Evolutionary conservation across 2,329 filamentous ascomycete species (phyloP).

Genomic region (Immersiporthe knoxdaviesiana): DNA sequence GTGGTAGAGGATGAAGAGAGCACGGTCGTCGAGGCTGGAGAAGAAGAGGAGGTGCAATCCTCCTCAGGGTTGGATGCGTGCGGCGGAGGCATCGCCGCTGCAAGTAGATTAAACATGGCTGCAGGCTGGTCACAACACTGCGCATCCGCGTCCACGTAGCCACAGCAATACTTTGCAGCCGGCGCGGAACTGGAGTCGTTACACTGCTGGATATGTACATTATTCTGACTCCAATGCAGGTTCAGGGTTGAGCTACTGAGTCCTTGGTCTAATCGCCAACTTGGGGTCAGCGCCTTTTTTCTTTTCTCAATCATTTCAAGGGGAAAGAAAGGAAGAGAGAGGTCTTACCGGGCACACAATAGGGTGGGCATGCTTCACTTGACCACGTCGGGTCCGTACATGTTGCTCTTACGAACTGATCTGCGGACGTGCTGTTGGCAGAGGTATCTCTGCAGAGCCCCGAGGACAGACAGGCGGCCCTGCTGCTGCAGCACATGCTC

Average conservation of each 20-base stretch:
- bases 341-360: conserved; percentile 15
- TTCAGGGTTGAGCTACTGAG: neutral
- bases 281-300: neutral
- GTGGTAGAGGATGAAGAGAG: neutral
- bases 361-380: conserved; percentile 14
- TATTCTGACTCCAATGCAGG: neutral
- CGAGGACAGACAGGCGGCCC: conserved; percentile 19
- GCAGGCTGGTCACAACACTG: conserved; percentile 15
- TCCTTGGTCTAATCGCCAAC: neutral
- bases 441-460: conserved; percentile 18
- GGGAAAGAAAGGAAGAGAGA: neutral
- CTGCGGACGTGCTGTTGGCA: conserved; percentile 10
- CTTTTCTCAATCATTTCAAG: neutral
- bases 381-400: conserved; percentile 19
- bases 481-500: conserved; percentile 22
- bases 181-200: neutral
- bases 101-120: conserved; percentile 10
- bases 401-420: conserved; percentile 18
- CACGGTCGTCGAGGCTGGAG: neutral
- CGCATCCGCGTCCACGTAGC: neutral
- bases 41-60: neutral
- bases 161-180: conserved; percentile 16
- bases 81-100: neutral
- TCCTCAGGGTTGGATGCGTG: neutral
- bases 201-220: conserved; percentile 20